Conservation (phyloP, 345 rosid genomes). For the Isatis tinctoria region DNA sequence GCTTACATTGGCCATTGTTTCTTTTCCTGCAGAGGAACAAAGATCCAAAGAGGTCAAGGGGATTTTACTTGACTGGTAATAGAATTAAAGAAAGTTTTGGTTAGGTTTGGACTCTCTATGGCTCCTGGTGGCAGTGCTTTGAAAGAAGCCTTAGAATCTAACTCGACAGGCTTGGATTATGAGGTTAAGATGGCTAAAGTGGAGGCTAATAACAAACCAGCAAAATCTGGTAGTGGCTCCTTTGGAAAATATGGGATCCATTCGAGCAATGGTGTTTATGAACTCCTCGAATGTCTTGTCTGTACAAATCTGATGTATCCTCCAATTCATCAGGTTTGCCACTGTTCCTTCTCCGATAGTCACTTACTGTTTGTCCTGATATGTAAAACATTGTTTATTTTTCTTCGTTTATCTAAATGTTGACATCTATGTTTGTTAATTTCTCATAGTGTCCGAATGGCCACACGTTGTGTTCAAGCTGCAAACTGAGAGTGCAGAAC, state of each 20-base stretch:
- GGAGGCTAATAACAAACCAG: conserved; percentile 43
- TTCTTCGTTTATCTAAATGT: not conserved
- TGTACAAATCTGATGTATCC: conserved; percentile 80
- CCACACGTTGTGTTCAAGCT: conserved; percentile 75
- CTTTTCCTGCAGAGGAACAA: conserved; percentile 10
- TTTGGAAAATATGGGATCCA: conserved; percentile 48
- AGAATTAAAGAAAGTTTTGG: not conserved
- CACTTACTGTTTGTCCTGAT: not conserved
- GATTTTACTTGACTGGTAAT: conserved; percentile 1
- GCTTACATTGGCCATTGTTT: conserved; percentile 11
- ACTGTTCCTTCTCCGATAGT: not conserved
- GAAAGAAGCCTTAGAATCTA: conserved; percentile 49
- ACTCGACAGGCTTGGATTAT: conserved; percentile 40
- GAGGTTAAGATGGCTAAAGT: conserved; percentile 42
- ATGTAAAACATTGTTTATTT: not conserved
- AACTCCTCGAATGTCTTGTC: conserved; percentile 79
- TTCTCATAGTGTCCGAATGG: conserved; percentile 71
- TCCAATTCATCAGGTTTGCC: conserved; percentile 76
- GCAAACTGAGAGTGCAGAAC: conserved; percentile 70
- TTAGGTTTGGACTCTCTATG: conserved; percentile 31
- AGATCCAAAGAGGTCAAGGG: conserved; percentile 1
- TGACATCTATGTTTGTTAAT: not conserved
- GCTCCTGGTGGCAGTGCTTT: conserved; percentile 55
- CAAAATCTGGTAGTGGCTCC: conserved; percentile 39
- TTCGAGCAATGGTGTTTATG: conserved; percentile 59